Conservation (phyloP, 768 basidiomycete species). For the Lactifluus rugatus region DNA sequence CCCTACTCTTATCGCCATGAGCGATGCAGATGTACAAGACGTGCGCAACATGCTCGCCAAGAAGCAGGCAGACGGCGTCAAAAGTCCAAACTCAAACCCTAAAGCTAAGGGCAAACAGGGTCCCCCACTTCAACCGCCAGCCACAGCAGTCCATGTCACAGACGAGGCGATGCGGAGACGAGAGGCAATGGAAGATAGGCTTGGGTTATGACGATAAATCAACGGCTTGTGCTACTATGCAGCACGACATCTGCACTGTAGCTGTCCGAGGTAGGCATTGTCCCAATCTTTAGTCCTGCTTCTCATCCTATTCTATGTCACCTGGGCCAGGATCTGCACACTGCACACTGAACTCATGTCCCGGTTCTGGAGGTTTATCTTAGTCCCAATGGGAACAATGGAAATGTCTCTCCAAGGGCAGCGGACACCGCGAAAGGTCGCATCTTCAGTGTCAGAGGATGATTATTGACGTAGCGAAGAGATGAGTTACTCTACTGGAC, state of each 20-base stretch:
- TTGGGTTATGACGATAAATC: conserved; percentile 21
- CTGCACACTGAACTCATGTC: neutral
- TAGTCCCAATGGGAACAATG: too few species aligned
- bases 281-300: neutral
- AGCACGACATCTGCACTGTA: neutral
- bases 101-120: conserved; percentile 11
- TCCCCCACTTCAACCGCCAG: neutral
- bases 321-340: too few species aligned
- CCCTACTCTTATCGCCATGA: conserved; percentile 69
- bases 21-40: conserved; percentile 70
- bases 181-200: conserved; percentile 28
- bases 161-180: conserved; percentile 29
- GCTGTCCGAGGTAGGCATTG: neutral
- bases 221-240: neutral
- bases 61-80: conserved; percentile 22
- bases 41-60: conserved; percentile 48
- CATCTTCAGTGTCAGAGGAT: neutral
- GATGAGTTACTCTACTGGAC: neutral
- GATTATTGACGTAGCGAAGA: neutral
- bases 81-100: neutral
- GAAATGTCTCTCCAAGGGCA: too few species aligned
- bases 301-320: neutral
- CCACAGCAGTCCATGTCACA: conserved; percentile 20
- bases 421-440: neutral
- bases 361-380: neutral